Conservation (phyloP, 129 eudicot genomes). For the Cynara cardunculus region DNA sequence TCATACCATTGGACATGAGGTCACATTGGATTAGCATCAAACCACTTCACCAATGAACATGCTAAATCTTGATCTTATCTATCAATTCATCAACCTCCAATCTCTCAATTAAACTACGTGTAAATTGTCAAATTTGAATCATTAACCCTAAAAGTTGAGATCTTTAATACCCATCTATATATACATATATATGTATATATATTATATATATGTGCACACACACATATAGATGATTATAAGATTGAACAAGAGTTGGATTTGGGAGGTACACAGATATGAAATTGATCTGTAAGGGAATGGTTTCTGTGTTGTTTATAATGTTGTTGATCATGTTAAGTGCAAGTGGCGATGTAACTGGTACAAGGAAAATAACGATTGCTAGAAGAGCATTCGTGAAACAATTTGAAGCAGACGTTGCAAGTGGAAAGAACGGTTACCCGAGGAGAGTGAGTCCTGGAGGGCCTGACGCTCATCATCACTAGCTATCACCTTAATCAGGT, state of each 20-base stretch:
- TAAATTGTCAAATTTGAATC: constrained; percentile 23
- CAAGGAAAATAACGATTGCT: constrained; percentile 29
- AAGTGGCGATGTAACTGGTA: neutral
- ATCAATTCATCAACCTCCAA: constrained; percentile 17
- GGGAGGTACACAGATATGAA: constrained; percentile 13
- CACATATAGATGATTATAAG: neutral
- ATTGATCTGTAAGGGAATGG: neutral
- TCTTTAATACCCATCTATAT: constrained; percentile 5
- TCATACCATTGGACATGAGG: neutral
- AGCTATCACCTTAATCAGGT: constrained; percentile 6
- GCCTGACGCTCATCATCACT: constrained; percentile 39
- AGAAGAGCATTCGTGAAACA: constrained; percentile 30
- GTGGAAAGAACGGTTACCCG: constrained; percentile 16
- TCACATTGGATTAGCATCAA: constrained; percentile 19
- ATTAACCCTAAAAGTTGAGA: constrained; percentile 14
- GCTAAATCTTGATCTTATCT: constrained; percentile 21
- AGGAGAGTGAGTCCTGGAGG: constrained; percentile 35
- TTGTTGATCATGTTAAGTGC: constrained; percentile 12
- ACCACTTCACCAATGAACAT: constrained; percentile 24
- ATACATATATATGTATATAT: neutral
- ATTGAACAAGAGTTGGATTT: constrained; percentile 8
- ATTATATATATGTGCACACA: neutral
- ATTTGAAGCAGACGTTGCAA: constrained; percentile 19
- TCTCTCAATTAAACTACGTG: constrained; percentile 29
- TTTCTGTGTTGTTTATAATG: constrained; percentile 6